Conservation (phyloP, 306 rosid genomes). For the Hippophae tibetana region DNA sequence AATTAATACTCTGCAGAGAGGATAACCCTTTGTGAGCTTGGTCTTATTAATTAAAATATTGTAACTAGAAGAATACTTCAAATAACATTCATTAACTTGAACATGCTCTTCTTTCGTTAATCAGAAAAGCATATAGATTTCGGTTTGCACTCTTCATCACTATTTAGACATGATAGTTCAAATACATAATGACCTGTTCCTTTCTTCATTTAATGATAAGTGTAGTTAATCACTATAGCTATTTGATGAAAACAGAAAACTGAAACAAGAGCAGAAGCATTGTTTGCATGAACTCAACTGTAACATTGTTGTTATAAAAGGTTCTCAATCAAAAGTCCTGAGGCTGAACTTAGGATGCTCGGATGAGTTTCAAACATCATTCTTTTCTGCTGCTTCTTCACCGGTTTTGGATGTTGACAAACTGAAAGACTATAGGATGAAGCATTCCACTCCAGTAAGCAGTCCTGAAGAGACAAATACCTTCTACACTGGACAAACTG, state of each 20-base stretch:
- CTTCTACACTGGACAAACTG: constrained; percentile 44
- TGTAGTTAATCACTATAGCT: constrained; percentile 3
- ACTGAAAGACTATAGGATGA: constrained; percentile 47
- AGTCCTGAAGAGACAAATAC: constrained; percentile 72
- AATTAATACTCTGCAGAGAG: too few relatives aligned
- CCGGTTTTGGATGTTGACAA: constrained; percentile 39
- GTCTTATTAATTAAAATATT: too few relatives aligned
- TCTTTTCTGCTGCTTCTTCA: constrained; percentile 68
- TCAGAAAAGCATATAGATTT: too few relatives aligned
- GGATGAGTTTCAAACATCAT: constrained; percentile 68
- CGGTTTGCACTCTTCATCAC: background rate
- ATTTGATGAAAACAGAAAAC: constrained; percentile 50
- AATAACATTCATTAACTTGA: too few relatives aligned
- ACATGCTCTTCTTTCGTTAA: too few relatives aligned
- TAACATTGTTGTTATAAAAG: constrained; percentile 78
- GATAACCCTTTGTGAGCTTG: too few relatives aligned
- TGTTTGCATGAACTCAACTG: constrained; percentile 82
- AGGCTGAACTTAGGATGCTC: constrained; percentile 69
- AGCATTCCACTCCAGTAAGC: constrained; percentile 72
- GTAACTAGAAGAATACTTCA: too few relatives aligned
- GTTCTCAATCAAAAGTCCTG: constrained; percentile 67
- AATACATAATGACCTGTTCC: background rate
- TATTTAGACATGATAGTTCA: background rate
- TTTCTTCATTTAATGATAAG: background rate
- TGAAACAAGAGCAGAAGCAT: constrained; percentile 80